Percentiles rank a stretch among this genome's conserved stretches.
phyloP scores from a whole-genome alignment of 495 filamentous ascomycete genomes.

The Sordaria brevicollis region DNA sequence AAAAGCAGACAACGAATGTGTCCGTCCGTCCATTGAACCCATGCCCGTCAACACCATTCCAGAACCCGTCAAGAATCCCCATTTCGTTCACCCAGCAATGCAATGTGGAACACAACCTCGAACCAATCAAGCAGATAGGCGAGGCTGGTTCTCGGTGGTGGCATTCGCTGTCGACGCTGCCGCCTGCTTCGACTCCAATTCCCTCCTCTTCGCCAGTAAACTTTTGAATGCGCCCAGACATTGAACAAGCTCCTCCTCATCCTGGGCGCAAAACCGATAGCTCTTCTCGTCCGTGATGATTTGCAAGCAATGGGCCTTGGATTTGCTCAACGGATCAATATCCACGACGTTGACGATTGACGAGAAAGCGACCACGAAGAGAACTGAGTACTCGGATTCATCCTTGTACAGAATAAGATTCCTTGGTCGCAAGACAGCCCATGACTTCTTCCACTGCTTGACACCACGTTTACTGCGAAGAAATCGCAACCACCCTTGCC shows the following conservation, averaged over 20 bases:
- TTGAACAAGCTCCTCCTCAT: constrained; percentile 73
- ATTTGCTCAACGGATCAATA: constrained; percentile 75
- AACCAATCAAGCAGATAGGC: background rate
- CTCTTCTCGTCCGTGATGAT: constrained; percentile 91
- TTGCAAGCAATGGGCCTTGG: constrained; percentile 79
- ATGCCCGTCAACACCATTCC: background rate
- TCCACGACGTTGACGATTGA: constrained; percentile 87
- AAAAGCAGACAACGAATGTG: background rate
- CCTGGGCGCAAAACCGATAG: constrained; percentile 72
- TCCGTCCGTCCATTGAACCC: background rate
- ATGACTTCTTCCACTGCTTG: constrained; percentile 87
- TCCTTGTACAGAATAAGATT: constrained; percentile 89
- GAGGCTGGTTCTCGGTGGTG: background rate
- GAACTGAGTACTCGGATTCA: constrained; percentile 79
- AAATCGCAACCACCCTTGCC: constrained; percentile 83
- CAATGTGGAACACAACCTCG: background rate
- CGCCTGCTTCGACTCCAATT: constrained; percentile 34
- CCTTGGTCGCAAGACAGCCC: constrained; percentile 83
- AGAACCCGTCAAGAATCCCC: background rate
- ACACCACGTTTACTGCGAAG: constrained; percentile 80
- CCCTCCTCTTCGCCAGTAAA: constrained; percentile 61
- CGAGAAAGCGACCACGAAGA: constrained; percentile 69
- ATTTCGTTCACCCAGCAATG: background rate
- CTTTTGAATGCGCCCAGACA: constrained; percentile 89
- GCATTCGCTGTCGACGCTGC: constrained; percentile 12